These are phyloP conservation scores for Singerocomus inundabilis DNA, from an alignment of 1,284 basidiomycete genomes.

Conservation along the genomic window DNA sequence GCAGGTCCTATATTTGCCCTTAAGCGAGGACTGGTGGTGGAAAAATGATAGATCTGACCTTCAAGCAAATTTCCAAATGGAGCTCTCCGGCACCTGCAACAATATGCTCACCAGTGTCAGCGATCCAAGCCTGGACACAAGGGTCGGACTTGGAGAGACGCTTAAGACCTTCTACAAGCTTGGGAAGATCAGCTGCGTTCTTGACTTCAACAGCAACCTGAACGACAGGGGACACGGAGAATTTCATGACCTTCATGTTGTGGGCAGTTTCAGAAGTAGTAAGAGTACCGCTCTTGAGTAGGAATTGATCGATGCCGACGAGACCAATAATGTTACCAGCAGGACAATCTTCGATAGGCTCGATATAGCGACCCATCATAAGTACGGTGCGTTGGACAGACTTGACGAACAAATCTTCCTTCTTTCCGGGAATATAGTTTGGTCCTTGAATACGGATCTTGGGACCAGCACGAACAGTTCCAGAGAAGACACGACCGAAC, in stretches of 20 bases:
- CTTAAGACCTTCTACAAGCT: conserved; percentile 99
- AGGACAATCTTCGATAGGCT: conserved; percentile 99
- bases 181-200: conserved; percentile 98
- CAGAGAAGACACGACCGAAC: conserved; percentile 99
- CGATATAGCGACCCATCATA: conserved; percentile 99
- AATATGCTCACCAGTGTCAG: conserved; percentile 95
- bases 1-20: conserved; percentile 67
- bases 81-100: conserved; percentile 99
- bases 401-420: conserved; percentile 98
- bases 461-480: conserved; percentile 94
- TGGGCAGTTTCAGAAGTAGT: conserved; percentile 98
- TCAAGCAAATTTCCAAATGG: conserved; percentile 99
- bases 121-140: conserved; percentile 96
- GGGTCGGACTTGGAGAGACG: conserved; percentile 99
- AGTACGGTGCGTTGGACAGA: conserved; percentile 98
- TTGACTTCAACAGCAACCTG: conserved; percentile 99
- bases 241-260: conserved; percentile 99
- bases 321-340: conserved; percentile 99
- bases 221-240: conserved; percentile 99
- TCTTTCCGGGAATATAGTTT: conserved; percentile 98
- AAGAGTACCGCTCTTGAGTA: conserved; percentile 98
- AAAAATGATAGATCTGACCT: conserved; percentile 49
- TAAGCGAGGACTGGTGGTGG: neutral
- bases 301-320: conserved; percentile 99
- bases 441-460: conserved; percentile 99